Evolutionary conservation across 139 green algal genomes (phyloP), one percentile per base, ranked within the genome.

Genomic region (Yamagishiella unicocca): DNA sequence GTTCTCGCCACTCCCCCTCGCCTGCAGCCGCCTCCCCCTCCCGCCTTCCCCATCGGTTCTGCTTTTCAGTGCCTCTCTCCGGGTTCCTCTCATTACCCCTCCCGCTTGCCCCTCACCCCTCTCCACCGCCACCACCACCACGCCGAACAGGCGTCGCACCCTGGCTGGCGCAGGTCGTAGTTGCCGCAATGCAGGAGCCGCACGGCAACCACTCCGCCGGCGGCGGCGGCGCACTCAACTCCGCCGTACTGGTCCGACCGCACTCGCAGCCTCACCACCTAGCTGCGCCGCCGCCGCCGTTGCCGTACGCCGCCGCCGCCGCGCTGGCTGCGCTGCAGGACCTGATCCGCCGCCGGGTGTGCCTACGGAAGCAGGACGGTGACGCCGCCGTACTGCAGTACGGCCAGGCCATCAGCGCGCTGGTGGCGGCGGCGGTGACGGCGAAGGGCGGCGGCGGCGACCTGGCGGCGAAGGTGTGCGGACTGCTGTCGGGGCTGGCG

Each of bases 161-260:
- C 7, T 92, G 84, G 83, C 79, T 92, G 68, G 84, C 78, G 21
- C 29, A 77, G 2, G 9, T 88, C 10, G 82, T 29, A 9, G 70
- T 21, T 2, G 27, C 35, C 5, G 43, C 31, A 0, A 22, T 58
- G 25, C 38, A 31, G 14, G 66, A 53, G 6, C 24, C 25, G 66
- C 4, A 37, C 79, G 79, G 64, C 58, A 37, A 14, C n/a, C n/a
- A n/a, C n/a, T n/a, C n/a, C n/a, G n/a, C n/a, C n/a, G n/a, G n/a
- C n/a, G n/a, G 35, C 33, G 14, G 10, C 12, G 22, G 22, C 70
- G 24, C 2, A 2, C 35, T 33, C 67, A 50, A 8, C 67, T 33
- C 19, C 58, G 14, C 19, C 22, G 27, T 19, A 33, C 38, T 6
- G 71, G 12, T 38, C 40, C 38, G 22, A 10, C 71, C 38, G 35